A percentile compares a stretch with the other conserved stretches of the same genome.
Evolutionary conservation across 2,329 filamentous ascomycete species (phyloP).

Genomic region (Penicillium sp.): DNA sequence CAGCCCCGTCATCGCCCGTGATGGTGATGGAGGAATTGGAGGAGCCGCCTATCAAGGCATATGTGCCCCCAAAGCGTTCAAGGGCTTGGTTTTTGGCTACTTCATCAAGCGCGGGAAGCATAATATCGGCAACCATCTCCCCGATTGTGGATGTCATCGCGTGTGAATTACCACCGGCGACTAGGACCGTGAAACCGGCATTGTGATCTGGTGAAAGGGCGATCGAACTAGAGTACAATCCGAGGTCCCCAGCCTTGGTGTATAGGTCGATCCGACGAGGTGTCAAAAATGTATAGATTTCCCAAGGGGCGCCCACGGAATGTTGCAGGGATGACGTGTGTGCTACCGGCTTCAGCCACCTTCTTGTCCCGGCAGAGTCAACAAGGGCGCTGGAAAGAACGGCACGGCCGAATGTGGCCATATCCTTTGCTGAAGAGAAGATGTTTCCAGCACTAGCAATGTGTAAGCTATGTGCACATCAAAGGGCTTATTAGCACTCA

Average conservation of each 20-base stretch:
- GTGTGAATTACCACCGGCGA: slow-evolving; percentile 18
- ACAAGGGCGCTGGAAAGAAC: slow-evolving; percentile 45
- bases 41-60: background rate
- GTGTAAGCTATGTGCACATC: background rate
- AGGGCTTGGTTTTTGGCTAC: slow-evolving; percentile 25
- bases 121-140: slow-evolving; percentile 17
- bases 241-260: slow-evolving; percentile 29
- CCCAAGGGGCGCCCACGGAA: slow-evolving; percentile 49
- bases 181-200: slow-evolving; percentile 26
- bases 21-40: slow-evolving; percentile 22
- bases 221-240: slow-evolving; percentile 24
- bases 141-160: slow-evolving; percentile 7
- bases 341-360: slow-evolving; percentile 48
- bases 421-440: slow-evolving; percentile 47
- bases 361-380: slow-evolving; percentile 37
- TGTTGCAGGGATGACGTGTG: slow-evolving; percentile 41
- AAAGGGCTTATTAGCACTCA: slow-evolving; percentile 24
- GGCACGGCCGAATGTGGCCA: slow-evolving; percentile 46
- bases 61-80: slow-evolving; percentile 20
- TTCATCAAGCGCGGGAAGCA: slow-evolving; percentile 23
- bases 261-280: slow-evolving; percentile 26
- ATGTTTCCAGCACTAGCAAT: slow-evolving; percentile 43
- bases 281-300: slow-evolving; percentile 31
- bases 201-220: slow-evolving; percentile 29
- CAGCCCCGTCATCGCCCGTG: slow-evolving; percentile 21